Conservation (phyloP, 768 basidiomycete species). For the Trametes cinnabarina region DNA sequence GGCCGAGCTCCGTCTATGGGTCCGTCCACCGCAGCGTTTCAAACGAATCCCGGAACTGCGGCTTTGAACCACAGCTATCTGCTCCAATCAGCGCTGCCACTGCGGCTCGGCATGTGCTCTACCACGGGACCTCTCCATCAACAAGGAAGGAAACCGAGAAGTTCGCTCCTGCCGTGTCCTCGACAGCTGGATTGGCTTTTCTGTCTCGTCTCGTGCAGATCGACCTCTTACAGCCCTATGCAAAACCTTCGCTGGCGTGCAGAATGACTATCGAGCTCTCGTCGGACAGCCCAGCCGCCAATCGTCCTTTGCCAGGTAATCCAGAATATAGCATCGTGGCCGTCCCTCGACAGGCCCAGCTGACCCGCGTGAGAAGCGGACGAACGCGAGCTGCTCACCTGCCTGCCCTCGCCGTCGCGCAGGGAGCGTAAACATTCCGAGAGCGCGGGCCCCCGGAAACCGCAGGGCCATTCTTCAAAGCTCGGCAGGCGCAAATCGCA, state of each 20-base stretch:
- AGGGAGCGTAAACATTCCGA: neutral
- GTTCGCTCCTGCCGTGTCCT: no score
- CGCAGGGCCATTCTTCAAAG: neutral
- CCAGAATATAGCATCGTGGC: neutral
- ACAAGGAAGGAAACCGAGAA: no score
- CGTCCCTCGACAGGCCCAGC: neutral
- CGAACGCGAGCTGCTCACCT: neutral
- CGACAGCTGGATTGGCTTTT: no score
- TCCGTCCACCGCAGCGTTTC: no score
- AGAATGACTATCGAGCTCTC: neutral
- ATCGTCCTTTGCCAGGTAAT: neutral
- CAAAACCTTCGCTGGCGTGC: neutral
- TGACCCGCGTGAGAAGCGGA: neutral
- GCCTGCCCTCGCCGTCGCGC: slow-evolving; percentile 1
- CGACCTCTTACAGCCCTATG: neutral
- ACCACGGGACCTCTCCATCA: neutral
- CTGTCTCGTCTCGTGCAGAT: no score
- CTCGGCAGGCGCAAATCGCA: no score
- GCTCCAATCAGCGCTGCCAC: neutral
- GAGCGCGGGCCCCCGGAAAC: neutral
- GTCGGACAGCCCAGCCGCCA: neutral
- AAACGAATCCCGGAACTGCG: no score
- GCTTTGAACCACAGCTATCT: neutral
- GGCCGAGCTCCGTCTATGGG: no score
- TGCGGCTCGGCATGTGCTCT: neutral